A percentile compares a stretch with the other conserved stretches of the same genome.
Evolutionary conservation across 805 yeast species (phyloP).

Genomic region (Starmerella khaoyaiensis): DNA sequence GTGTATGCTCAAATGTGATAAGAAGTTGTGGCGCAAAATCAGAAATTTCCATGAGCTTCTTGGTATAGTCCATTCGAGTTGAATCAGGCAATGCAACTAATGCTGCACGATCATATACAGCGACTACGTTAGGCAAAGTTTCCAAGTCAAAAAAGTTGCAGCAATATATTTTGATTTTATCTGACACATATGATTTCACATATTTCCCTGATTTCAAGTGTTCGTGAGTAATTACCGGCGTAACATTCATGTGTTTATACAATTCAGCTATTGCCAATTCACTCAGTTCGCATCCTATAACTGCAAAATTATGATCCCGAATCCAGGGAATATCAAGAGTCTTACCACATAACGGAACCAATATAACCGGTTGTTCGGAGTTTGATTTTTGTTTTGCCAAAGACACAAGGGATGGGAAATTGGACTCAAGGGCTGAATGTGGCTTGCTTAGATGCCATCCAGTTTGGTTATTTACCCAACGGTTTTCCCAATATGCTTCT

Average conservation of each 20-base stretch:
- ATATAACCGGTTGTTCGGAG: neutral
- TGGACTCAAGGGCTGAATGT: conserved; percentile 9
- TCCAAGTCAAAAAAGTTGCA: conserved; percentile 14
- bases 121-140: conserved; percentile 4
- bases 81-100: conserved; percentile 14
- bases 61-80: conserved; percentile 7
- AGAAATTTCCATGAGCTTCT: conserved; percentile 10
- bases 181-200: conserved; percentile 3
- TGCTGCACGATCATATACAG: conserved; percentile 17
- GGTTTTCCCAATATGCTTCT: conserved; percentile 9
- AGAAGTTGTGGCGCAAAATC: conserved; percentile 14
- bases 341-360: conserved; percentile 16
- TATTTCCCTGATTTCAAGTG: neutral
- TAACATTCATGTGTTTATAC: conserved; percentile 9
- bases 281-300: conserved; percentile 14
- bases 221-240: conserved; percentile 1
- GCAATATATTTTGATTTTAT: conserved; percentile 2
- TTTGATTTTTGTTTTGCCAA: neutral
- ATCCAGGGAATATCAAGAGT: conserved; percentile 14
- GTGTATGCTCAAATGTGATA: conserved; percentile 12
- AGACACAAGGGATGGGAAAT: conserved; percentile 6
- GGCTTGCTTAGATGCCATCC: conserved; percentile 15
- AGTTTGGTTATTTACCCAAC: conserved; percentile 10
- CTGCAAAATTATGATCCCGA: conserved; percentile 6
- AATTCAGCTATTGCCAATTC: conserved; percentile 8